Evolutionary conservation across 805 yeast species (phyloP).

Genomic region (Starmerella kuoi): DNA sequence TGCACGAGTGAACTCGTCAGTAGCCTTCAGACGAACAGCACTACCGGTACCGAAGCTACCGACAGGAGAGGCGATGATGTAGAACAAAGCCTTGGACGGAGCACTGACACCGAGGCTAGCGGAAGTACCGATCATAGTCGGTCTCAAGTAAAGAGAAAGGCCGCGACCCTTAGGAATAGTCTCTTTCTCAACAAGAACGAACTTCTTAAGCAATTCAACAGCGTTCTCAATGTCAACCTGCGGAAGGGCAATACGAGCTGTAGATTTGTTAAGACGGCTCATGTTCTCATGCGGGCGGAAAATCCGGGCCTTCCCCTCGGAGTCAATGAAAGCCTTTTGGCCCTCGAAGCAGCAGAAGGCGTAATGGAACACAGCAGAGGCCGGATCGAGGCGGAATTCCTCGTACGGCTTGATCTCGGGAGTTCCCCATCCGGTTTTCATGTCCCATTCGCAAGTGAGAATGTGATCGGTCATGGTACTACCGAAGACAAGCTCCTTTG

Average conservation of each 20-base stretch:
- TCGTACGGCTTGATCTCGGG: conserved; percentile 86
- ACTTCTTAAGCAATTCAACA: conserved; percentile 60
- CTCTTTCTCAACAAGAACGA: conserved; percentile 58
- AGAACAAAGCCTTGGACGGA: conserved; percentile 73
- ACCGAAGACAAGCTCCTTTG: conserved; percentile 56
- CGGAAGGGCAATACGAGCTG: conserved; percentile 83
- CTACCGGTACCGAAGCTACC: conserved; percentile 96
- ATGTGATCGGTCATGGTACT: conserved; percentile 74
- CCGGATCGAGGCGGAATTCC: conserved; percentile 65
- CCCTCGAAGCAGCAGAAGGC: conserved; percentile 95
- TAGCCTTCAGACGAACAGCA: conserved; percentile 88
- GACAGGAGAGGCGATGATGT: conserved; percentile 85
- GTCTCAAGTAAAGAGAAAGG: conserved; percentile 84
- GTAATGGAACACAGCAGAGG: conserved; percentile 86
- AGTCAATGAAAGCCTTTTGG: conserved; percentile 72
- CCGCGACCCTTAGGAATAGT: conserved; percentile 81
- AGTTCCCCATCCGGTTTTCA: conserved; percentile 67
- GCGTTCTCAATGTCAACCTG: conserved; percentile 68
- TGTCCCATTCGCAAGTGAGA: conserved; percentile 75
- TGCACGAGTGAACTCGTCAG: conserved; percentile 91
- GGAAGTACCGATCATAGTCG: conserved; percentile 88
- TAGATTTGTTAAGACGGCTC: conserved; percentile 80
- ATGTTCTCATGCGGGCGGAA: conserved; percentile 90
- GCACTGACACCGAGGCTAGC: conserved; percentile 74
- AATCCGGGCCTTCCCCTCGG: conserved; percentile 50